phyloP scores from a whole-genome alignment of 2,329 filamentous ascomycete genomes.

The Penicillium sp. region DNA sequence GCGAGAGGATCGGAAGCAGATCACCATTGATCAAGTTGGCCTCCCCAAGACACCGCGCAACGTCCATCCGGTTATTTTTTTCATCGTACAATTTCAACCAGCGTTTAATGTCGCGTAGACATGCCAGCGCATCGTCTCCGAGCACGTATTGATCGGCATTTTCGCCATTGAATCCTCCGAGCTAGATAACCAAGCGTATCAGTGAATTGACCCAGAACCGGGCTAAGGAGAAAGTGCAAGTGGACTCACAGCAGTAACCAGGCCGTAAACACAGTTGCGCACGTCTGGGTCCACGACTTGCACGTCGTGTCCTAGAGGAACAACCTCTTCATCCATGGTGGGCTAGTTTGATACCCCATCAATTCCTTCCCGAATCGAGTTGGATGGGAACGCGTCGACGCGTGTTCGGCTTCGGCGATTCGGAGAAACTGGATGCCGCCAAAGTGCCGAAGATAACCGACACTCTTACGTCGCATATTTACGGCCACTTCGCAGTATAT shows the following conservation, averaged over 20 bases:
- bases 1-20: conserved; percentile 75
- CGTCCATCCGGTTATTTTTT: conserved; percentile 86
- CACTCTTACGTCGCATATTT: not conserved
- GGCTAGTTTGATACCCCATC: conserved; percentile 5
- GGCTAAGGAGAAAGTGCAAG: not conserved
- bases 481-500: not conserved
- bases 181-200: conserved; percentile 42
- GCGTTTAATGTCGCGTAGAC: conserved; percentile 83
- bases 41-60: conserved; percentile 83
- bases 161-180: conserved; percentile 72
- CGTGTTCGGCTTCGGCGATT: conserved; percentile 18
- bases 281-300: conserved; percentile 78
- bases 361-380: conserved; percentile 14
- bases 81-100: conserved; percentile 94
- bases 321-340: conserved; percentile 37
- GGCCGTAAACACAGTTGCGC: conserved; percentile 82
- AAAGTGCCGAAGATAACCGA: conserved; percentile 21
- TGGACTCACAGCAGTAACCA: conserved; percentile 74
- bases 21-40: conserved; percentile 87
- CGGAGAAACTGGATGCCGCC: conserved; percentile 15
- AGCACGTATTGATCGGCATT: conserved; percentile 76
- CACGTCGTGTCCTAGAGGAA: conserved; percentile 38
- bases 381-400: conserved; percentile 19
- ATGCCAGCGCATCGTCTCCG: conserved; percentile 85
- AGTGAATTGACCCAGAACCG: conserved; percentile 12